Evolutionary conservation across 805 yeast genomes (phyloP), one percentile per base, ranked within the genome.

Genomic region (Teunomyces aglyptinius): DNA sequence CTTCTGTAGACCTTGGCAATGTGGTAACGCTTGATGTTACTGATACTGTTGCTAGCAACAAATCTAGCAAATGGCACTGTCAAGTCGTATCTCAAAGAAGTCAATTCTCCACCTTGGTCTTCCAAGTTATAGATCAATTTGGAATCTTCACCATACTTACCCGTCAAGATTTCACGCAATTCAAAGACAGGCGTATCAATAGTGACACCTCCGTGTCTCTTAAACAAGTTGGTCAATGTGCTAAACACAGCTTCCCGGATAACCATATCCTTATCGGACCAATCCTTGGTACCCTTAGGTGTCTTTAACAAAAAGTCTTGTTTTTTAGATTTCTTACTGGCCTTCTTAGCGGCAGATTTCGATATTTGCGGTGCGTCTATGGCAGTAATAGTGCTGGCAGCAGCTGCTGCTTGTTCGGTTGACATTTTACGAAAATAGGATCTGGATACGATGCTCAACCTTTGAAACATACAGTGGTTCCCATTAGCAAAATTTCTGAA

Each of bases 161-260:
- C 99, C 20, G 97, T 83, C 48, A 94, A 78, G 57, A 94, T 94
- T 67, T 94, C 99, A 57, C 96, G 82, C 55, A 92, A 77, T 68
- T 94, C 99, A 59, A 94, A 94, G 4, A 94, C 99, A 5, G 99
- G 99, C 1, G 99, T 94, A 65, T 94, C 99, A 54, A 94, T 89
- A 35, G 99, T 92, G 28, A 90, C 96, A 68, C 95, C 99, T 51
- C 99, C 99, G 68, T 94, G 99, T 58, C 90, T 85, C 68, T 90
- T 86, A 79, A 94, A 94, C 43, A 94, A 68, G 1, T 71, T 59
- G 12, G 91, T 80, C 50, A 94, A 70, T 7, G 89, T 79, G 44
- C 75, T 71, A 67, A 94, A 94, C 50, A 94, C 80, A 33, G 87
- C 94, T 58, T 88, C 92, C 68, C 99, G 83, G 55, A 94, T 82